A percentile compares a stretch with the other conserved stretches of the same genome.
Evolutionary conservation across 2,329 filamentous ascomycete species (phyloP).

Genomic region (Alternaria angustiovoidea): DNA sequence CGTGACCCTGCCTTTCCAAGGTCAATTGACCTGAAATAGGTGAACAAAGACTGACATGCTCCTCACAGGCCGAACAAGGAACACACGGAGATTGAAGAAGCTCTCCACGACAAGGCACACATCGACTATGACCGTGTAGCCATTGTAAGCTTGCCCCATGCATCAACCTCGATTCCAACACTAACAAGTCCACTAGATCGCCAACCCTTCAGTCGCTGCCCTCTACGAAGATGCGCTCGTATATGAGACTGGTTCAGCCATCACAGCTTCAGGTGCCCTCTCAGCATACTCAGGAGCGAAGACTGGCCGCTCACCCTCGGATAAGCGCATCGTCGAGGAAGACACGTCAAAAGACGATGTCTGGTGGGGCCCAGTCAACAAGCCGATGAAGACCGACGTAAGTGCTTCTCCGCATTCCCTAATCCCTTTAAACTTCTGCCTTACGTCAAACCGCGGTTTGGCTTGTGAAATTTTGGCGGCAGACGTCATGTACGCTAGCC

Average conservation of each 20-base stretch:
- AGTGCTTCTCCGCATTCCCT: constrained; percentile 51
- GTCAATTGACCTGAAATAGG: background rate
- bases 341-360: constrained; percentile 86
- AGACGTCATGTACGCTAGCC: constrained; percentile 48
- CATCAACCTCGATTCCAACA: background rate
- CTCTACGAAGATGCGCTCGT: constrained; percentile 99
- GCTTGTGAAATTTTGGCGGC: constrained; percentile 38
- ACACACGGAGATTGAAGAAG: constrained; percentile 97
- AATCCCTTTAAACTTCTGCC: constrained; percentile 13
- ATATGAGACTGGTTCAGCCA: constrained; percentile 97
- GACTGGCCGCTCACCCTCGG: constrained; percentile 93
- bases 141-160: constrained; percentile 71
- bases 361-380: constrained; percentile 99
- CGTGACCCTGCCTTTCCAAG: constrained; percentile 53
- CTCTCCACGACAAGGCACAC: constrained; percentile 96
- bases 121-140: constrained; percentile 99
- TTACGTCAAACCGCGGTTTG: constrained; percentile 23
- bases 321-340: constrained; percentile 98
- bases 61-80: constrained; percentile 74
- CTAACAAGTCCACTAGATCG: constrained; percentile 60
- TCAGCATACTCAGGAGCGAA: constrained; percentile 98
- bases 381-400: constrained; percentile 97
- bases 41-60: constrained; percentile 26
- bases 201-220: constrained; percentile 93
- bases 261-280: constrained; percentile 92